Conservation (phyloP, 345 rosid species). For the Pugionium dolabratum region DNA sequence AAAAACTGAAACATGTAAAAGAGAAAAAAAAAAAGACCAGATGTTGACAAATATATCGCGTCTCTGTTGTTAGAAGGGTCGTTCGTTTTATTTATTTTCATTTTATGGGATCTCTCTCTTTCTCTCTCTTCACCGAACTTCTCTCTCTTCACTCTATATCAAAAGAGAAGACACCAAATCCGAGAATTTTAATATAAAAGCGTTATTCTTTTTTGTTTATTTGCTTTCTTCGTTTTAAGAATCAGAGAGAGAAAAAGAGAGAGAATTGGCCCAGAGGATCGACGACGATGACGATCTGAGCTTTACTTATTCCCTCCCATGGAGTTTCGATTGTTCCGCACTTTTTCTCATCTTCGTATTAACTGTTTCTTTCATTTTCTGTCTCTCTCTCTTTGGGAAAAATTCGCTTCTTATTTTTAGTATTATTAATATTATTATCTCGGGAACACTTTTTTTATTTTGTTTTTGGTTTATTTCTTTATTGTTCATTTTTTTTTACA, state of each 20-base stretch:
- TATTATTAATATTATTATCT: slow-evolving; percentile 17
- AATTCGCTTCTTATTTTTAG: slow-evolving; percentile 23
- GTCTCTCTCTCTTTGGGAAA: slow-evolving; percentile 19
- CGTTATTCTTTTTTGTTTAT: slow-evolving; percentile 39
- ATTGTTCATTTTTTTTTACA: background rate
- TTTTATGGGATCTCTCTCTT: slow-evolving; percentile 65
- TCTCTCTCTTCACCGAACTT: slow-evolving; percentile 35
- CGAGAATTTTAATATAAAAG: slow-evolving; percentile 27
- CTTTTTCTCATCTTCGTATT: slow-evolving; percentile 21
- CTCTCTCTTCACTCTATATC: slow-evolving; percentile 11
- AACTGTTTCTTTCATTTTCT: slow-evolving; percentile 31
- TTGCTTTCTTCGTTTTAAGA: slow-evolving; percentile 37
- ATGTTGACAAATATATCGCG: slow-evolving; percentile 85
- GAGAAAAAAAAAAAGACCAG: slow-evolving; percentile 52
- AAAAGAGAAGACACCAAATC: slow-evolving; percentile 39
- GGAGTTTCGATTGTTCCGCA: slow-evolving; percentile 36
- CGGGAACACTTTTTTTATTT: slow-evolving; percentile 6
- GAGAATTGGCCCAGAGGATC: slow-evolving; percentile 76
- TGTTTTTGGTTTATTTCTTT: background rate
- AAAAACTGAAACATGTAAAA: background rate
- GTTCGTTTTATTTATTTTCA: slow-evolving; percentile 46
- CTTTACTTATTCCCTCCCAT: slow-evolving; percentile 15
- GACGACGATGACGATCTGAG: slow-evolving; percentile 62
- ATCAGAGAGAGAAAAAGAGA: slow-evolving; percentile 42
- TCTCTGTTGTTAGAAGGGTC: slow-evolving; percentile 84